Base-by-base conservation (phyloP, 2,329 filamentous ascomycete species). In the Alternaria atra region DNA sequence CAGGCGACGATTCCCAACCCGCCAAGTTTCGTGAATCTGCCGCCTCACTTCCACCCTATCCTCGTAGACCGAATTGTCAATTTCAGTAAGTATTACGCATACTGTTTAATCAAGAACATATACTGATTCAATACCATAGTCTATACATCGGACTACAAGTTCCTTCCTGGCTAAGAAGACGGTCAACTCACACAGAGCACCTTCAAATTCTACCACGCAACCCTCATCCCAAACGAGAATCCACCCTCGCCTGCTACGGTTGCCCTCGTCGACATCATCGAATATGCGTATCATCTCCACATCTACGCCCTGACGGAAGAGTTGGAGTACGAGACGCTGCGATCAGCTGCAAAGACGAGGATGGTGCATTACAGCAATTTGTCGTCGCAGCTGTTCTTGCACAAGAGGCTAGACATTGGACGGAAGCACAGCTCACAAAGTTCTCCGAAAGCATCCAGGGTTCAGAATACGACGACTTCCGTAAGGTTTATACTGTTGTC, bases 231-330 rank as follows among this genome's bases (percentile, higher is more conserved):
- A 10, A 32, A 42, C 32, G 4, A 9, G 25, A 15, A 40, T 10
- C 23, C 48, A 5, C 39, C 58, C 1, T 30, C 42, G 20, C n/a
- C 55, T 23, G 50, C 55, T 25, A 58, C 34, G 8, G n/a, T 34
- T 17, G 42, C 55, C n/a, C 50, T 58, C 10, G 42, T 25, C 12
- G 59, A 40, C 42, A 47, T 60, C 30, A 56, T 37, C 6, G 32
- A 56, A 32, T 52, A 50, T 30, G 37, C 37, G 12, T 61, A 63
- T 35, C 63, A 63, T 29, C 25, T 66, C 30, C 58, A 47, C 46
- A 66, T 68, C 55, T 65, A 60, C 40, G 56, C 58, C 37, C 35
- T 66, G 20, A 60, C 44, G 13, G 64, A 66, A 30, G 27, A 50
- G 3, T 52, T 66, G 9, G 20, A 61, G 1, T 68, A 63, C 51